Percentiles rank a stretch among this genome's conserved stretches.
Conservation (phyloP, 371 early-diverging fungal species). For the Circinella umbellata region DNA sequence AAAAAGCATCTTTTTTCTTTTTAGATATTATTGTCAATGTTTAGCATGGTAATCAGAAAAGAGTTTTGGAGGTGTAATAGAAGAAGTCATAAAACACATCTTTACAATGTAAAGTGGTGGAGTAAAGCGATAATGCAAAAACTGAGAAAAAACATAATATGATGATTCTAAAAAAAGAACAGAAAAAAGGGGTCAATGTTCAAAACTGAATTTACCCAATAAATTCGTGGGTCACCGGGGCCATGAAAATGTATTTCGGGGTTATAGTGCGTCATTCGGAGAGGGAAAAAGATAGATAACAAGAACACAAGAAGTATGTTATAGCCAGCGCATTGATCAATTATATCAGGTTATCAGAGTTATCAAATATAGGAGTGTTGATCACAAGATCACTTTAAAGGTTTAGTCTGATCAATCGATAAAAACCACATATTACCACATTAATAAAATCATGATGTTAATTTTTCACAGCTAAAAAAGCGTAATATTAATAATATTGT, state of each 20-base stretch:
- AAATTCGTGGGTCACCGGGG: conserved; percentile 11
- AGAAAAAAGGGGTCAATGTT: not conserved
- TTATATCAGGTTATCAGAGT: conserved; percentile 5
- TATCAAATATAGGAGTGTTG: conserved; percentile 5
- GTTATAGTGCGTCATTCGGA: conserved; percentile 9
- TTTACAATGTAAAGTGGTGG: no score
- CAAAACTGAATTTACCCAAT: not conserved
- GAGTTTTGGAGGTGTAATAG: no score
- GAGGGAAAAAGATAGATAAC: not conserved
- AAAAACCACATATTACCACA: conserved; percentile 2
- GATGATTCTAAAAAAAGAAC: conserved; percentile 2
- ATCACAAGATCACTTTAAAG: conserved; percentile 4
- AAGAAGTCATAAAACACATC: no score
- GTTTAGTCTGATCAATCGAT: not conserved
- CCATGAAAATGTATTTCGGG: conserved; percentile 2
- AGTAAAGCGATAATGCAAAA: no score
- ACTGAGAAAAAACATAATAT: not conserved
- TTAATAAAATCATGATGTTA: not conserved
- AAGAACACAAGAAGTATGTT: not conserved
- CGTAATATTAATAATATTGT: not conserved
- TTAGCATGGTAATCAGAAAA: no score
- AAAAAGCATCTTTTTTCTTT: no score
- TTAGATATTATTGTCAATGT: no score
- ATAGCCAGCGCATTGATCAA: conserved; percentile 1
- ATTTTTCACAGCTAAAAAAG: conserved; percentile 5